Evolutionary conservation across 345 rosid genomes (phyloP), one percentile per base, ranked within the genome.

Genomic region (Punica granatum): DNA sequence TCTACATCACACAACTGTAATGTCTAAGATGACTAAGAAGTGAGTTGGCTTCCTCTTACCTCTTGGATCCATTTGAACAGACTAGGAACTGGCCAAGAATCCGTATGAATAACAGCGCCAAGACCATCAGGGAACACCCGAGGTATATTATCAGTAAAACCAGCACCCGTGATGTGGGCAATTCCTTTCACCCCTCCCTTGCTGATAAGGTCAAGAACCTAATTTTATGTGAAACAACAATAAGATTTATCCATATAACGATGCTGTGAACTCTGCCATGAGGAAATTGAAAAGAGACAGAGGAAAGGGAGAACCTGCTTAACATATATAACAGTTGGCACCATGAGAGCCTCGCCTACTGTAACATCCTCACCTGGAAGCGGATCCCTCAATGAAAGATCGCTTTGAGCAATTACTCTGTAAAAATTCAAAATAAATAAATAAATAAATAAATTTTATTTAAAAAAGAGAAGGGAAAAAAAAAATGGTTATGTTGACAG

Each of bases 81-180:
- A n/a, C 83, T 70, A 44, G 92, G 90, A 46, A 86, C 76, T 69
- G 83, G 77, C 98, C 96, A 94, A 26, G 99, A 86, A 60, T 83
- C 77, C 0, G 81, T 75, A 54, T 81, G 72, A 33, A 91, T 80
- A 61, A 72, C 73, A 73, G 92, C 95, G 70, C 99, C 96, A 61
- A 89, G 81, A 54, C 89, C 98, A 49, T 85, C 70, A 0, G 96
- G 99, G 67, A 94, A 82, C 25, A 89, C 85, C 60, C 98, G 79
- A 18, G 95, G 96, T 43, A 89, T 89, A 73, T 91, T 91, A 74
- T 94, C 96, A 0, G 98, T 91, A 72, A 94, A 88, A 53, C 96
- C 96, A 70, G 97, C 99, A 39, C 96, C 97, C 6, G 98, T 94
- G 51, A 89, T 82, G 74, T 89, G 96, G 42, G 97, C 97, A 74